Evolutionary conservation across 306 rosid genomes (phyloP).

Genomic region (Senna tora): DNA sequence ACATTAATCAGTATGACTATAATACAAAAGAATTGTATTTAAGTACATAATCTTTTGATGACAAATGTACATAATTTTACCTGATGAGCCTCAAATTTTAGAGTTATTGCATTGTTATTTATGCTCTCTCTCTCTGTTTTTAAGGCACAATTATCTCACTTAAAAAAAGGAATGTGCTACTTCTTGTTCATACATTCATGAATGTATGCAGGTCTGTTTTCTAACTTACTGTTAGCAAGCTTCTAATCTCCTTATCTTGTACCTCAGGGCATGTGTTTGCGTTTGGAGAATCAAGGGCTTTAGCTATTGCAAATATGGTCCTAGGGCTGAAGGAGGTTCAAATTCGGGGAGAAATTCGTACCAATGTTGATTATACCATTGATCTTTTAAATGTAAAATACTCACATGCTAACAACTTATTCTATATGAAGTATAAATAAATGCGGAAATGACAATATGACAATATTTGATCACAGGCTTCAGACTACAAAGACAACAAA

Average conservation of each 20-base stretch:
- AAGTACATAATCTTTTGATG: background rate
- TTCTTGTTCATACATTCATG: conserved; percentile 12
- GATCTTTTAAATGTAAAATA: conserved; percentile 88
- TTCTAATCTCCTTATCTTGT: conserved; percentile 44
- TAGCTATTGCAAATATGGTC: conserved; percentile 99
- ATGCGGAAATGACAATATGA: conserved; percentile 41
- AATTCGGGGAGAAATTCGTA: conserved; percentile 97
- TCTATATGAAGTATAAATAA: conserved; percentile 24
- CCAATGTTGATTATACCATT: conserved; percentile 95
- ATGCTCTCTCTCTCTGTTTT: no score
- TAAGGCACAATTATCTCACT: no score
- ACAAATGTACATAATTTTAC: background rate
- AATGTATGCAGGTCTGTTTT: conserved; percentile 14
- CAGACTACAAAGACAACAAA: conserved; percentile 93
- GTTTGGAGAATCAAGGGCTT: conserved; percentile 93
- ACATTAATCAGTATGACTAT: background rate
- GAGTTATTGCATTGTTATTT: no score
- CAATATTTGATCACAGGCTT: conserved; percentile 61
- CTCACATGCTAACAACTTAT: conserved; percentile 33
- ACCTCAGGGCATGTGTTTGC: conserved; percentile 95
- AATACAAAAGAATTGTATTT: background rate
- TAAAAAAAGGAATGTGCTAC: background rate
- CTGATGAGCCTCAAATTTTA: background rate
- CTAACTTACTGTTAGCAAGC: conserved; percentile 12
- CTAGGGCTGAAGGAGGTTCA: conserved; percentile 98